phyloP scores from a whole-genome alignment of 1,284 basidiomycete genomes.

The Ceratorhiza oryzae-sativae region DNA sequence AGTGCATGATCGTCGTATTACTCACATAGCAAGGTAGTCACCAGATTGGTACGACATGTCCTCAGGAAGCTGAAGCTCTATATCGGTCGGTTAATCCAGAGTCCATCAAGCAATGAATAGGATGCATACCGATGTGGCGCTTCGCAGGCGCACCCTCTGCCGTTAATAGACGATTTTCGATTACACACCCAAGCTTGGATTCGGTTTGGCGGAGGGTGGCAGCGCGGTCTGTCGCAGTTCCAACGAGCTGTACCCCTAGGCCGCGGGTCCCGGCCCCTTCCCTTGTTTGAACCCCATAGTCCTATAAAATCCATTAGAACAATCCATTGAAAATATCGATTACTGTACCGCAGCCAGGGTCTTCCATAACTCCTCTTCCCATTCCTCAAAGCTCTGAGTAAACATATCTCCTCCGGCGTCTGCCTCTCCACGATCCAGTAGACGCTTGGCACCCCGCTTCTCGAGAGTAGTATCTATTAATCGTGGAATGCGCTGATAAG shows the following conservation, averaged over 20 bases:
- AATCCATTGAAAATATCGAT: background rate
- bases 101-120: background rate
- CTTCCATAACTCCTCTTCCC: conserved; percentile 56
- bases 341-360: conserved; percentile 45
- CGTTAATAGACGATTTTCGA: conserved; percentile 30
- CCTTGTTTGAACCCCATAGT: conserved; percentile 1
- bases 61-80: conserved; percentile 32
- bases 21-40: conserved; percentile 39
- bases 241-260: conserved; percentile 13
- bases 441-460: conserved; percentile 54
- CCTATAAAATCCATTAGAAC: background rate
- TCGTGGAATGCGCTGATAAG: conserved; percentile 61
- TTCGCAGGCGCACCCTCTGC: conserved; percentile 13
- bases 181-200: conserved; percentile 14
- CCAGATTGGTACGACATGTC: conserved; percentile 37
- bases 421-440: conserved; percentile 55
- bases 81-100: background rate
- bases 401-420: conserved; percentile 58
- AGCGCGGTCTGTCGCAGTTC: conserved; percentile 14
- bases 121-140: conserved; percentile 30
- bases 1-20: too few relatives aligned
- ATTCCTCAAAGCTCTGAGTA: conserved; percentile 59
- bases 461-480: conserved; percentile 55
- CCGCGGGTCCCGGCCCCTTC: background rate
- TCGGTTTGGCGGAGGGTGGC: conserved; percentile 21